Evolutionary conservation across 495 filamentous ascomycete species (phyloP), one percentile per base, ranked within the genome.

Genomic region (Lentithecium fluviatile): DNA sequence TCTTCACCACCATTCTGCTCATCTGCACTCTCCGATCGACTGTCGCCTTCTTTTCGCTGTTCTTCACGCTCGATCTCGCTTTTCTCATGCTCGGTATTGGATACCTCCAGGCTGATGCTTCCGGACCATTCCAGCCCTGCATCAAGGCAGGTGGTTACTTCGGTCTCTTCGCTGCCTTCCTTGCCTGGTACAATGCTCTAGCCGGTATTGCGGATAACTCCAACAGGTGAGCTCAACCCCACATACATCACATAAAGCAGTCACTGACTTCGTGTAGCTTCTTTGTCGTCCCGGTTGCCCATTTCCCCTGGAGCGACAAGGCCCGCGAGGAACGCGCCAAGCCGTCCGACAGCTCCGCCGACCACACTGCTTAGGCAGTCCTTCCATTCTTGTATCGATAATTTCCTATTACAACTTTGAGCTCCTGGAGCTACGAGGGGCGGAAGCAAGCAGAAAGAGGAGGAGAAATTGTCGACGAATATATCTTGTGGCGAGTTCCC

Each of bases 261-360:
- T 26, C 37, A 37, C 25, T 56, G 25, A 62, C 58, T 45, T 17
- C 40, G 2, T 54, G 17, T 82, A 93, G 89, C 75, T 97, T 97
- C 89, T 96, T 98, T 83, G 81, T 94, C 71, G 80, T 96, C 66
- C 92, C 91, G 53, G 94, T 97, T 67, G 83, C 85, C 64, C 94
- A 97, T 83, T 96, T 98, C 84, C 94, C 93, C 38, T 97, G 94
- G 94, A 92, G 88, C 34, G 88, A 90, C 69, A 92, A 90, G 78
- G 91, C 86, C 43, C 87, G 86, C 64, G 77, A 84, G 75, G 67
- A 62, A 54, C 79, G 86, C 45, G 56, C 66, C 60, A 72, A 74
- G 54, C 77, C 75, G 55, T 74, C 78, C 65, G 73, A 74, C 62
- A 47, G 21, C 29, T 32, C 29, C 43, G 64, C 24, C 17, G 70